A percentile compares a stretch with the other conserved stretches of the same genome.
These are phyloP conservation scores for Pseudogymnoascus sp. DNA, from an alignment of 2,329 filamentous ascomycete species.

Conservation along the genomic window DNA sequence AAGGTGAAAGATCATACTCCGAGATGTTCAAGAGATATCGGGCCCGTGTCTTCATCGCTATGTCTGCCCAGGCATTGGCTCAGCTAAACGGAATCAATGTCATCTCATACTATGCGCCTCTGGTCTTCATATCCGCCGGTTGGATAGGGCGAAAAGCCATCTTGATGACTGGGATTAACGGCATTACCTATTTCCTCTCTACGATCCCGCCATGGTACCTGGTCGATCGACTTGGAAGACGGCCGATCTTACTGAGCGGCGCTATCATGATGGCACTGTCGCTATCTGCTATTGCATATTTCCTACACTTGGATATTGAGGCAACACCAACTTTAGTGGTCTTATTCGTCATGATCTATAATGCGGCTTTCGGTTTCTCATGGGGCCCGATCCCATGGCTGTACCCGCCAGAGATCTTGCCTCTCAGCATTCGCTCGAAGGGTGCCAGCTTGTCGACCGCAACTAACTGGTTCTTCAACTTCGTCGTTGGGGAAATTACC, in stretches of 20 bases:
- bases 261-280: conserved; percentile 84
- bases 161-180: conserved; percentile 96
- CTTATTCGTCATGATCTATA: conserved; percentile 95
- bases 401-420: conserved; percentile 97
- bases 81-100: conserved; percentile 99
- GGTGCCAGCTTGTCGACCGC: conserved; percentile 93
- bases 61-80: conserved; percentile 92
- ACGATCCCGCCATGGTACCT: conserved; percentile 97
- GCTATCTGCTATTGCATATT: conserved; percentile 86
- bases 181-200: conserved; percentile 79
- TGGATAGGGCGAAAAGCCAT: conserved; percentile 87
- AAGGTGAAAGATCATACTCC: conserved; percentile 81
- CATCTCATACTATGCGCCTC: conserved; percentile 94
- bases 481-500: conserved; percentile 91
- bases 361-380: conserved; percentile 91
- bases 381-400: conserved; percentile 99
- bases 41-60: conserved; percentile 92
- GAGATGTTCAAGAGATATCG: conserved; percentile 95
- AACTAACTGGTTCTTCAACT: conserved; percentile 97
- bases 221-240: conserved; percentile 83
- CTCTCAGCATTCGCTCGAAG: conserved; percentile 92
- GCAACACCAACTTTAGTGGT: conserved; percentile 80
- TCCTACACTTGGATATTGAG: conserved; percentile 76
- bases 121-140: conserved; percentile 90
- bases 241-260: conserved; percentile 81